Conservation (phyloP, 768 basidiomycete genomes). For the Podaxis sp. region DNA sequence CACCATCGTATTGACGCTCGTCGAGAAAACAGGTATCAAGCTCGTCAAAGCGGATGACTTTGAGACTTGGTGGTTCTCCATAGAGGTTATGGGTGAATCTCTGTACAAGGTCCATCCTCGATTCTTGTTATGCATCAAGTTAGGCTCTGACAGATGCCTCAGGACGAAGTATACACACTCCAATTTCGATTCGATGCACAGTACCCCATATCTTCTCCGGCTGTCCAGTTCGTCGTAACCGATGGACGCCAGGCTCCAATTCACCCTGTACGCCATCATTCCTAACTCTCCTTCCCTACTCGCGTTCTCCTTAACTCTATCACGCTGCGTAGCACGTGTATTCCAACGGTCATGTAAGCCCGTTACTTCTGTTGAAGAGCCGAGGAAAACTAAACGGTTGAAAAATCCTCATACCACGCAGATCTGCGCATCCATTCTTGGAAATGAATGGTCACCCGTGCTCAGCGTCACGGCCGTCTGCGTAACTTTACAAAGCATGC, state of each 20-base stretch:
- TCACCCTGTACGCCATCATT: constrained; percentile 63
- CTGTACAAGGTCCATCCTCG: constrained; percentile 58
- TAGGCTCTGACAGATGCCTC: background rate
- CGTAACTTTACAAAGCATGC: constrained; percentile 88
- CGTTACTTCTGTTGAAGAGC: background rate
- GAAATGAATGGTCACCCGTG: constrained; percentile 90
- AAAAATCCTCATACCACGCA: constrained; percentile 25
- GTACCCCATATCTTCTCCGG: constrained; percentile 87
- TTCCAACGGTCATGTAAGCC: constrained; percentile 79
- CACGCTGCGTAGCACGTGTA: constrained; percentile 67
- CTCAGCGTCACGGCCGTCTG: constrained; percentile 80
- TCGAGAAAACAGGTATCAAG: constrained; percentile 55
- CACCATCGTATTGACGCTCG: background rate
- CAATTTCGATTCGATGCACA: constrained; percentile 80
- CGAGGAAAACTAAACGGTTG: background rate
- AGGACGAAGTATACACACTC: constrained; percentile 78
- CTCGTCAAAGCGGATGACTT: constrained; percentile 78
- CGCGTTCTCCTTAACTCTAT: constrained; percentile 15
- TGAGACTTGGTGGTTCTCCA: constrained; percentile 71
- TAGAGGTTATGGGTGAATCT: constrained; percentile 84
- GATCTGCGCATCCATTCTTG: constrained; percentile 91
- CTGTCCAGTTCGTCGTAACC: constrained; percentile 80
- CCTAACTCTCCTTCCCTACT: constrained; percentile 1
- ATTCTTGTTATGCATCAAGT: background rate
- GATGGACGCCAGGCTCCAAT: constrained; percentile 65